These are phyloP conservation scores for Amanita thiersii DNA, from an alignment of 768 basidiomycete species.

Conservation along the genomic window DNA sequence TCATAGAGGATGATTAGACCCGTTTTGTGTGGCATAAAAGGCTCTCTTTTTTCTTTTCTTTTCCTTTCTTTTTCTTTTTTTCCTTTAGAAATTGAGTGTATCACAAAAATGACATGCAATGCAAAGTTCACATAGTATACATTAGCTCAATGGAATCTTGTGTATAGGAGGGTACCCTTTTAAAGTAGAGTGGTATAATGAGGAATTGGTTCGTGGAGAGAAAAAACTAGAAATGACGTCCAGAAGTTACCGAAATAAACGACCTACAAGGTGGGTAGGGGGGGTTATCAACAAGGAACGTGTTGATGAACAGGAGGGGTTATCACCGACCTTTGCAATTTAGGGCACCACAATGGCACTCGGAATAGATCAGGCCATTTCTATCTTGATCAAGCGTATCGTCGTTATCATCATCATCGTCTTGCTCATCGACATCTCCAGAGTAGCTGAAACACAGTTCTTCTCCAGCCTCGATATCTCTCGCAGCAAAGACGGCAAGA, in stretches of 20 bases:
- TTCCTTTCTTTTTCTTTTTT: too few relatives aligned
- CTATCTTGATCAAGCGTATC: constrained; percentile 10
- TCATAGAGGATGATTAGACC: constrained; percentile 14
- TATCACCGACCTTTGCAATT: constrained; percentile 38
- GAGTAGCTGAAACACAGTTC: constrained; percentile 76
- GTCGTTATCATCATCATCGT: constrained; percentile 3
- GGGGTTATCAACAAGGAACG: neutral
- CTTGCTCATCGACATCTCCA: constrained; percentile 25
- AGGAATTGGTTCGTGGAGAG: too few relatives aligned
- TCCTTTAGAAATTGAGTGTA: too few relatives aligned
- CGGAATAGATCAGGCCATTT: constrained; percentile 36
- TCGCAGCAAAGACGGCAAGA: constrained; percentile 55
- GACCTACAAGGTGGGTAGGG: neutral
- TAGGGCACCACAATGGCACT: constrained; percentile 42
- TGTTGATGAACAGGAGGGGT: neutral
- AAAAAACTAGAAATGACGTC: too few relatives aligned
- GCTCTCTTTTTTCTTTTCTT: neutral
- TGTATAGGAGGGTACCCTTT: too few relatives aligned
- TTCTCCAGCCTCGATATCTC: constrained; percentile 55
- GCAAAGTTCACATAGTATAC: too few relatives aligned
- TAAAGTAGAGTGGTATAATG: neutral
- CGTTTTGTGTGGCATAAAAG: neutral
- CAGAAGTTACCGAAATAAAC: constrained; percentile 1
- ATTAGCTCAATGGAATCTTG: too few relatives aligned
- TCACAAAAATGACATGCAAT: too few relatives aligned